phyloP scores from a whole-genome alignment of 225 moss, liverwort and hornwort species.

The Marchantia polymorpha region DNA sequence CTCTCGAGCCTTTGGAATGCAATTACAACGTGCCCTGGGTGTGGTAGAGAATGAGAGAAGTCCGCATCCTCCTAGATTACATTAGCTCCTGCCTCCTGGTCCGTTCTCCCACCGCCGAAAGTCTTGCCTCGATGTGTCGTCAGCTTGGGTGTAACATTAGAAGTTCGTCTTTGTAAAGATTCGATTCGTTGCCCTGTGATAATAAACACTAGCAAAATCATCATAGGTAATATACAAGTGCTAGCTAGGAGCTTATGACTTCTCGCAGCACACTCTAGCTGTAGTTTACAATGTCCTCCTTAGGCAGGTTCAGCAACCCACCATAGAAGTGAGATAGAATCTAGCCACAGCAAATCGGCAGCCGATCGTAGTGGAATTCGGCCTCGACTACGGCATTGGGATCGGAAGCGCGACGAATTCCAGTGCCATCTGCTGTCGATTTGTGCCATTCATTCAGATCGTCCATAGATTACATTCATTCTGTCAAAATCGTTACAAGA shows the following conservation, averaged over 20 bases:
- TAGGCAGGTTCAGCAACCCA: background rate
- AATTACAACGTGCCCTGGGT: conserved; percentile 51
- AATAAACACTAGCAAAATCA: background rate
- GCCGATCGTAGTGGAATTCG: background rate
- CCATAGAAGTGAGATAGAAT: background rate
- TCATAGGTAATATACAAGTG: background rate
- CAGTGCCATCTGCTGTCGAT: background rate
- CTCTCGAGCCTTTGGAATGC: conserved; percentile 39
- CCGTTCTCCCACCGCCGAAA: background rate
- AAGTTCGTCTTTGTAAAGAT: conserved; percentile 9
- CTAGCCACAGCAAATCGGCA: background rate
- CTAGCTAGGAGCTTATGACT: background rate
- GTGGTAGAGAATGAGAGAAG: no score
- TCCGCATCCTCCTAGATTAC: background rate
- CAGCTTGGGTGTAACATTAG: conserved; percentile 14
- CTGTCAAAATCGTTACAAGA: background rate
- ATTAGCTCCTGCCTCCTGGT: background rate
- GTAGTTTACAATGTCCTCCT: background rate
- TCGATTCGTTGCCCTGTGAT: background rate
- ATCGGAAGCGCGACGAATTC: background rate
- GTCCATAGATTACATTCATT: background rate
- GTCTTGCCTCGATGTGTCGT: background rate
- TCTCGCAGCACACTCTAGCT: background rate
- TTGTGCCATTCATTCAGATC: background rate
- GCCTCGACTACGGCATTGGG: background rate